phyloP scores from a whole-genome alignment of 441 rosid genomes.

The Adansonia madagascariensis region DNA sequence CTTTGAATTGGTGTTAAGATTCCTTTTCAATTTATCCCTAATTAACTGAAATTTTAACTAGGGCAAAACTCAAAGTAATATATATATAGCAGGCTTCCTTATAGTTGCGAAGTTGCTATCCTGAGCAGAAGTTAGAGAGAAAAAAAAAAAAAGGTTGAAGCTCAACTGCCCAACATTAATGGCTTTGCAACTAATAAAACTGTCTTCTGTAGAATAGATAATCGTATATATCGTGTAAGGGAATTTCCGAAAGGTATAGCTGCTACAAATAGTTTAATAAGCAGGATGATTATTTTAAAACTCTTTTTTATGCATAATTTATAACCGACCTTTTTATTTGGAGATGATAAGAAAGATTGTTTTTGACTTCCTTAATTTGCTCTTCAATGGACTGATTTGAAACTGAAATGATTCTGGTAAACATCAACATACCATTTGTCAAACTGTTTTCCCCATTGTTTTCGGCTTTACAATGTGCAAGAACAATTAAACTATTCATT shows the following conservation, averaged over 20 bases:
- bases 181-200: slow-evolving; percentile 15
- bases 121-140: too few relatives aligned
- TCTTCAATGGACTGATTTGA: background rate
- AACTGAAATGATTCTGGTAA: background rate
- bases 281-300: background rate
- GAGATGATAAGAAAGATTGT: background rate
- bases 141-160: background rate
- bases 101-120: background rate
- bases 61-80: background rate
- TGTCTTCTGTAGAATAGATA: background rate
- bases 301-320: background rate
- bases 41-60: background rate
- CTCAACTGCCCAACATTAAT: slow-evolving; percentile 28
- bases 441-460: background rate
- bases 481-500: background rate
- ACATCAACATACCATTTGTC: background rate
- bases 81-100: background rate
- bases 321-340: slow-evolving; percentile 9
- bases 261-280: slow-evolving; percentile 17
- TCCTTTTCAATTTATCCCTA: background rate
- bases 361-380: background rate
- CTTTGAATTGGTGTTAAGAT: background rate
- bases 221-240: background rate
- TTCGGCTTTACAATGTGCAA: background rate
- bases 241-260: slow-evolving; percentile 27